Base-by-base conservation (phyloP, 805 yeast species). In the Saturnispora gosingensis region DNA sequence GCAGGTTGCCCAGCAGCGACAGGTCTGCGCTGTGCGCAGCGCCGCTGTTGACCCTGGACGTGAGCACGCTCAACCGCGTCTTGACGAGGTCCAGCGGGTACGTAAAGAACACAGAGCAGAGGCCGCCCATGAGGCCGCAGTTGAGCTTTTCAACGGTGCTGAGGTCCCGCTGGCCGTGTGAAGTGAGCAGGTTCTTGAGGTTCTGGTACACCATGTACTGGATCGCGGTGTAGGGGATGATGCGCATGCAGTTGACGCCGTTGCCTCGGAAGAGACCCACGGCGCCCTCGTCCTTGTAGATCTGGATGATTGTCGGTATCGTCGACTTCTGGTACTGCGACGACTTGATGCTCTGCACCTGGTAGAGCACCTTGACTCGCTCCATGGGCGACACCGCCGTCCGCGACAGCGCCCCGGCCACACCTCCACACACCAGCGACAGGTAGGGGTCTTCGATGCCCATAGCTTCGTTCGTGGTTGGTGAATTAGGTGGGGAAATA, bases 381-480 rank as follows among this genome's bases (percentile, higher is more conserved):
- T 91, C 99, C 67, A 91, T 82, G 1, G 99, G 99, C 11, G 97
- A 87, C 5, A 90, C 97, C 1, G 85, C 88, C 0, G 98, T 91
- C 50, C 98, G 73, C 1, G 96, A 86, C 0, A 84, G 72, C 0
- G 88, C 88, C 16, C 95, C 95, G 2, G 83, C 91, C 8, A 81
- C 60, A 6, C 93, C 93, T 15, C 95, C 95, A 5, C 87, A 76
- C 8, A 84, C 53, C 38, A 85, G 74, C 3, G 89, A 80, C 2
- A 88, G 74, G 32, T 77, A 76, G 16, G 82, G 74, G 50, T 81
- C 85, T 11, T 43, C 22, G 16, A 43, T 27, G 11, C 32, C 35
- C 25, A 43, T 43, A 11, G 16, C 18, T n/a, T 25, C 3, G 20
- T 27, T 43, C 11, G 15, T 5, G 11, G 18, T 22, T 20, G 10